Base-by-base conservation (phyloP, 495 filamentous ascomycete genomes). In the Lasiosphaeria ovina region DNA sequence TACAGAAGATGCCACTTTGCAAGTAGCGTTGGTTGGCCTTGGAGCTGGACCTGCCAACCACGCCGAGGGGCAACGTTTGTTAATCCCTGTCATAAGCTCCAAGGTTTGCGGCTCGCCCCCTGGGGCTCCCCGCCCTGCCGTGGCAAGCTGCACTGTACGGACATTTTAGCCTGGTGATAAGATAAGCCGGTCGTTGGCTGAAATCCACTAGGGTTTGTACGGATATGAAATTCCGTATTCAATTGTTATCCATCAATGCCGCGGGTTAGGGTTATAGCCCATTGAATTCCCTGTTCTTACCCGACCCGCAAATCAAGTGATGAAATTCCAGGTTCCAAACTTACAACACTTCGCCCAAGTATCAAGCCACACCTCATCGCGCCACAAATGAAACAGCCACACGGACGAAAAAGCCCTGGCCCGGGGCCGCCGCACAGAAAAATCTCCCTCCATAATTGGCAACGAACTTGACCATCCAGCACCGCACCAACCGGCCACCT, bases 1-100 rank as follows among this genome's bases (percentile, higher is more conserved):
- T 24, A 24, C 24, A 24, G 56, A 69, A 71, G 69, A 74, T 70
- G 71, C 71, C 71, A 74, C 68, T 72, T 72, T 74, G 71, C 63
- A 55, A 48, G 60, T 63, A 57, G 16, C 35, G 40, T 32, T 14
- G 34, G 17, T 44, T 35, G 36, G 52, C 38, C 38, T 40, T n/a
- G n/a, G n/a, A n/a, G n/a, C n/a, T n/a, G n/a, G n/a, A n/a, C n/a
- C n/a, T n/a, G n/a, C n/a, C n/a, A n/a, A n/a, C n/a, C n/a, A n/a
- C n/a, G 24, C 24, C 24, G 24, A 24, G 2, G 24, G 24, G 24
- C 24, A 2, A 24, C 24, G 24, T 24, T 24, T 2, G 24, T 42
- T 42, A 47, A 47, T 3, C 44, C 44, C 44, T 47, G 44, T 47
- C 16, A n/a, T n/a, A n/a, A 47, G 44, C 44, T 47, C 38, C 38